phyloP scores from a whole-genome alignment of 495 filamentous ascomycete genomes.

The Entonaema liquescens region DNA sequence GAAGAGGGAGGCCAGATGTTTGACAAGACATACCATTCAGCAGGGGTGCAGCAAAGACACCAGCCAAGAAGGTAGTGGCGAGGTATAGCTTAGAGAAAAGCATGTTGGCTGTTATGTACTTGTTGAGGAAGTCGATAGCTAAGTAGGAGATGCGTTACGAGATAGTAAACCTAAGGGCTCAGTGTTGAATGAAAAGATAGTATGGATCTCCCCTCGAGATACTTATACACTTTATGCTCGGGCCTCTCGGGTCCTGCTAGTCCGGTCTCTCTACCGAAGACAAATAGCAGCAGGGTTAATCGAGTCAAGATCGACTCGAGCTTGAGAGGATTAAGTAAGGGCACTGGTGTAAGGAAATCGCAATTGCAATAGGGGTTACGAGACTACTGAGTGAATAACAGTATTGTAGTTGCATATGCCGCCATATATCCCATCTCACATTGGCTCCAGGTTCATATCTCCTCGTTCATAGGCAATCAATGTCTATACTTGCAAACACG shows the following conservation, averaged over 20 bases:
- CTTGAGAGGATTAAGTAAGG: too few relatives aligned
- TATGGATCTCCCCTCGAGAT: neutral
- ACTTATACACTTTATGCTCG: neutral
- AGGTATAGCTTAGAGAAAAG: slow-evolving; percentile 24
- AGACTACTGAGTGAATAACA: neutral
- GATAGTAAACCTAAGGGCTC: neutral
- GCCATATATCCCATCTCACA: neutral
- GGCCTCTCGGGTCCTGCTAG: too few relatives aligned
- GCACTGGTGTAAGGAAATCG: too few relatives aligned
- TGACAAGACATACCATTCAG: slow-evolving; percentile 13
- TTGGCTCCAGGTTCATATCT: neutral
- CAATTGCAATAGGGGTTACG: neutral
- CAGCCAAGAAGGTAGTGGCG: slow-evolving; percentile 9
- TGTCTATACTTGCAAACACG: neutral
- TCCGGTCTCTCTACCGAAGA: too few relatives aligned
- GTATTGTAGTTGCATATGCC: neutral
- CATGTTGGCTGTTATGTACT: slow-evolving; percentile 6
- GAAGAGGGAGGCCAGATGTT: neutral
- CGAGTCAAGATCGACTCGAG: too few relatives aligned
- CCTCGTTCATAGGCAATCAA: neutral
- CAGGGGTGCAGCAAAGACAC: slow-evolving; percentile 13
- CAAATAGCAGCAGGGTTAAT: too few relatives aligned
- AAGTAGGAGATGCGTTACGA: neutral
- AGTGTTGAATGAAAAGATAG: neutral
- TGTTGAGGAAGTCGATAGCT: neutral